Evolutionary conservation across 169 alveolate genomes (phyloP).

Genomic region (Eimeria acervulina): DNA sequence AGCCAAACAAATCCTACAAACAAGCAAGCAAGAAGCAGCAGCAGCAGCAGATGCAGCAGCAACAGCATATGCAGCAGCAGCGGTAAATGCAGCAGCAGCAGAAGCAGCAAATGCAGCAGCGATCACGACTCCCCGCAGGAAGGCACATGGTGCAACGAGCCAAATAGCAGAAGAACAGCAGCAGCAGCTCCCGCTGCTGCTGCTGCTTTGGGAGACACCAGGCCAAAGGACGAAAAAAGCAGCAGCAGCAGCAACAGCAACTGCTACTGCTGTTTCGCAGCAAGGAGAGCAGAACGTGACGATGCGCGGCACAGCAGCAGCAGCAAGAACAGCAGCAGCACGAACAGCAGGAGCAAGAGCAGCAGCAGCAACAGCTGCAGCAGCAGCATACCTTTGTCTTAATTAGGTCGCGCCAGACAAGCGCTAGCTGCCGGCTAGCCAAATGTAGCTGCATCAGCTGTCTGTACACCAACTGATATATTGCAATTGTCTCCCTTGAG

Average conservation of each 20-base stretch:
- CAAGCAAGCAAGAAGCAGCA: too few relatives aligned
- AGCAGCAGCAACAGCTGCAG: background rate
- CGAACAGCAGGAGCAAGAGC: too few relatives aligned
- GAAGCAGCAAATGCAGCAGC: too few relatives aligned
- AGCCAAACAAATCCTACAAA: background rate
- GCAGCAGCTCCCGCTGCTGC: too few relatives aligned
- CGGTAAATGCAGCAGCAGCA: too few relatives aligned
- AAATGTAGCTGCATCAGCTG: constrained; percentile 6
- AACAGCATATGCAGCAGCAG: too few relatives aligned
- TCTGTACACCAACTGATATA: background rate
- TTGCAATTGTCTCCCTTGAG: background rate
- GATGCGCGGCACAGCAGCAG: background rate
- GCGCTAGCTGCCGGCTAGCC: background rate
- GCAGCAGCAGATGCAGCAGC: too few relatives aligned
- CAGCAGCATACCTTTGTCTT: constrained; percentile 2
- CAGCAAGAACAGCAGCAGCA: background rate
- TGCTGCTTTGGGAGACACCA: too few relatives aligned
- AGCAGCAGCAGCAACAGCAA: background rate
- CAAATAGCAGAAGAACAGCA: background rate
- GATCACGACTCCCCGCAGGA: too few relatives aligned
- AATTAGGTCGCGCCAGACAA: constrained; percentile 10
- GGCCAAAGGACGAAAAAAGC: too few relatives aligned
- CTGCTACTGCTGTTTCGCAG: background rate
- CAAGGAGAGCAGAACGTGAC: too few relatives aligned
- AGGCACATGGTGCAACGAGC: background rate